Base-by-base conservation (phyloP, 176 grass and related monocot genomes). In the Zoysia japonica region DNA sequence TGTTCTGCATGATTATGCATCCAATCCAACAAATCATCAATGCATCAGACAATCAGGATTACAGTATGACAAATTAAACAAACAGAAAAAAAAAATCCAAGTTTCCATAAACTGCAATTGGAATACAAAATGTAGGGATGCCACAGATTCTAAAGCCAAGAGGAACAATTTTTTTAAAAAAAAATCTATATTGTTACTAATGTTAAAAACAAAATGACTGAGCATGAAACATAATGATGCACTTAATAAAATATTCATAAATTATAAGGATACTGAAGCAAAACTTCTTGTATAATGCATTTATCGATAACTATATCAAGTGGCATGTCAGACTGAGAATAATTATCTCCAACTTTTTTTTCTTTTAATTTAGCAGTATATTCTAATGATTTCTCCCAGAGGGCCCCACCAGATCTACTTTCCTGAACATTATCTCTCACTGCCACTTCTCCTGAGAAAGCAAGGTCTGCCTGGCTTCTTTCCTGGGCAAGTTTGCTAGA, bases 231-330 rank as follows among this genome's bases (percentile, higher is more conserved):
- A 80, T 75, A 69, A 47, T 19, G 2, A 60, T 49, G 67, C 55
- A 57, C 4, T 72, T 43, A 75, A 46, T 3, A 72, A 55, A 87
- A 65, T 62, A 63, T 5, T 6, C 15, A 9, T 59, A 49, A 72
- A 42, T 68, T 43, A 42, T 74, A 15, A 97, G 96, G 96, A 94
- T 98, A 98, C 96, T 98, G 96, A 84, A 93, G 86, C 75, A 94
- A 79, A 84, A 94, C 76, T 80, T 94, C 96, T 83, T 98, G 96
- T 41, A 83, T 41, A 56, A 98, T 94, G 86, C 92, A 98, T 51
- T 93, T 98, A 82, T 91, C 88, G 61, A 98, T 93, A 52, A 88
- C 78, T 61, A 94, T 89, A 94, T 93, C 86, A 80, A 93, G 81
- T 80, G 92, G 92, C 81, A 94, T 61, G 71, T 91, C 89, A 80